phyloP scores from a whole-genome alignment of 2,329 filamentous ascomycete species.

The Talaromyces sp. region DNA sequence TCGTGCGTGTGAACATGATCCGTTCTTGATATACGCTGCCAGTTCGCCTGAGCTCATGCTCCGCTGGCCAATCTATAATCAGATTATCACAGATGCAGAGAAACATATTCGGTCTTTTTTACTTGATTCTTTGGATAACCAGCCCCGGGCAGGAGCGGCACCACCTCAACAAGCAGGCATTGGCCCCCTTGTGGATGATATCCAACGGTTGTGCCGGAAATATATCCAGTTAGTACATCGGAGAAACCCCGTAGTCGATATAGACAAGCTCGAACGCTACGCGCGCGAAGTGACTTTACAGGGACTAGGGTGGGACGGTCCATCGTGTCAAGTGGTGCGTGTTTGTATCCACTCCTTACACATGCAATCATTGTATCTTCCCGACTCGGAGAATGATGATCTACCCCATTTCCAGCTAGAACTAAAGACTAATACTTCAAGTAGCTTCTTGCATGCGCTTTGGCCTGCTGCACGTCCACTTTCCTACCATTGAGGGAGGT shows the following conservation, averaged over 20 bases:
- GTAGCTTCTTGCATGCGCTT: conserved; percentile 26
- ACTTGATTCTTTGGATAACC: conserved; percentile 25
- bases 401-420: background rate
- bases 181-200: conserved; percentile 21
- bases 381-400: background rate
- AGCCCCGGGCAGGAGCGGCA: conserved; percentile 3
- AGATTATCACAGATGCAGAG: conserved; percentile 25
- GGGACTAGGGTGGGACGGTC: conserved; percentile 27
- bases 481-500: conserved; percentile 17
- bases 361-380: background rate
- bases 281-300: conserved; percentile 25
- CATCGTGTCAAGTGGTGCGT: conserved; percentile 30
- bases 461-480: conserved; percentile 21
- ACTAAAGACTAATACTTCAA: background rate
- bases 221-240: conserved; percentile 22
- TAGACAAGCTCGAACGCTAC: conserved; percentile 22
- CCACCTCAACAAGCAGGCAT: conserved; percentile 15
- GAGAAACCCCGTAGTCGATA: conserved; percentile 24
- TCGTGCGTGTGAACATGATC: conserved; percentile 19
- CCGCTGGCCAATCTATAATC: conserved; percentile 26
- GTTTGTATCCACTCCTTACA: background rate
- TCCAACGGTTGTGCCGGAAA: conserved; percentile 19
- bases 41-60: conserved; percentile 27
- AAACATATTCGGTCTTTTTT: conserved; percentile 26
- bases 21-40: conserved; percentile 22